phyloP scores from a whole-genome alignment of 1,284 basidiomycete genomes.

The Sporisorium exsertum region DNA sequence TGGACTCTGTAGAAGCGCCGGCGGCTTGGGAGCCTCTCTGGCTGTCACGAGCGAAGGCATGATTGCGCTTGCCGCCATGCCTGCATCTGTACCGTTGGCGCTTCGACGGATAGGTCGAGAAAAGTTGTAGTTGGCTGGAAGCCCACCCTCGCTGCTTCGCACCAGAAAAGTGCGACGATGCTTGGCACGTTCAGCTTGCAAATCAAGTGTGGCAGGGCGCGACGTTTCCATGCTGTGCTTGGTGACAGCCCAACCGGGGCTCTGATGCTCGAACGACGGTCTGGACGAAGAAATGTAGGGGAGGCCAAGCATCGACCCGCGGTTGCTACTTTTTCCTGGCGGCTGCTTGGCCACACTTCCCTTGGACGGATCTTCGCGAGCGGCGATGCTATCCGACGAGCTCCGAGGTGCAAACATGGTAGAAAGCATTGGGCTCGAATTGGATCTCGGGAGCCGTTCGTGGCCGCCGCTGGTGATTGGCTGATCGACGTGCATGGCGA shows the following conservation, averaged over 20 bases:
- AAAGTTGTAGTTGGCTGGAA: slow-evolving; percentile 26
- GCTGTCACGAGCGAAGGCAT: slow-evolving; percentile 22
- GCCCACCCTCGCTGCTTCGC: slow-evolving; percentile 19
- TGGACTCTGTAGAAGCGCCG: slow-evolving; percentile 28
- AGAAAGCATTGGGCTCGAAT: slow-evolving; percentile 32
- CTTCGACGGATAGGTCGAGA: slow-evolving; percentile 35
- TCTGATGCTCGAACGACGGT: slow-evolving; percentile 28
- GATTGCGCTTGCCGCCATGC: slow-evolving; percentile 11
- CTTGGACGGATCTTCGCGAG: slow-evolving; percentile 14
- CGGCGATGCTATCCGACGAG: background rate
- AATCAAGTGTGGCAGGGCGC: slow-evolving; percentile 7
- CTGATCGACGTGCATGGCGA: background rate
- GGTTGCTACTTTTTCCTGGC: slow-evolving; percentile 9
- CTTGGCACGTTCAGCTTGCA: slow-evolving; percentile 19
- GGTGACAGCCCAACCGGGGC: slow-evolving; percentile 28
- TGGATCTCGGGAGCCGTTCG: slow-evolving; percentile 17
- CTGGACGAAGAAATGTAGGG: slow-evolving; percentile 34
- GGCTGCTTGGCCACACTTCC: slow-evolving; percentile 15
- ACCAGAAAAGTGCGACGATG: slow-evolving; percentile 32
- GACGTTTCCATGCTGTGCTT: slow-evolving; percentile 10
- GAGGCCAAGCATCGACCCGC: slow-evolving; percentile 23
- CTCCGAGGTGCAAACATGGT: slow-evolving; percentile 24
- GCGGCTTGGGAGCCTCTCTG: slow-evolving; percentile 15
- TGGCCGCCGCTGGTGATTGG: background rate
- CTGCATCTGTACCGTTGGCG: background rate